A percentile compares a stretch with the other conserved stretches of the same genome.
phyloP scores from a whole-genome alignment of 257 asterid genomes.

The Capsicum chinense region DNA sequence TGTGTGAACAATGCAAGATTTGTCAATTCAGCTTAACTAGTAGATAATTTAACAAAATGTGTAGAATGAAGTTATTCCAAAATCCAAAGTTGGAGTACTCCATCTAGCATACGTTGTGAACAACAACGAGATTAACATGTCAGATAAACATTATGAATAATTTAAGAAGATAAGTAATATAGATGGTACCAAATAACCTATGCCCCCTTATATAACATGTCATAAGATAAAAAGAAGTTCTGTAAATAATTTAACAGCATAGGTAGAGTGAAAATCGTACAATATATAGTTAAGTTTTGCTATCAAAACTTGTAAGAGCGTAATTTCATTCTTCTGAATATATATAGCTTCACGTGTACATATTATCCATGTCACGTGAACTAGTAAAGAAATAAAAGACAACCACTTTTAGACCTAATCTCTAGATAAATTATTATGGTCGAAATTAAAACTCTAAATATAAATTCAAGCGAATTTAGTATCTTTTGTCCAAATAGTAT shows the following conservation, averaged over 20 bases:
- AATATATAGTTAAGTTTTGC: background rate
- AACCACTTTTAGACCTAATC: background rate
- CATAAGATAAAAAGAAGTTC: background rate
- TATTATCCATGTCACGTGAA: background rate
- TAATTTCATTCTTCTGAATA: background rate
- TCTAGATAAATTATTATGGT: too few relatives aligned
- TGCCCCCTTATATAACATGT: background rate
- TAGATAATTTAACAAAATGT: background rate
- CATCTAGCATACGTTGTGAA: background rate
- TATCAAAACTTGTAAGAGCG: background rate
- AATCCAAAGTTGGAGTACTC: background rate
- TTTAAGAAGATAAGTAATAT: background rate
- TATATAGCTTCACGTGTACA: background rate
- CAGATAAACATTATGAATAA: background rate
- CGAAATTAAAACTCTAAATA: too few relatives aligned
- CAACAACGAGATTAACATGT: too few relatives aligned
- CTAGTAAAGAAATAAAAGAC: background rate
- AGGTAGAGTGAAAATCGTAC: background rate
- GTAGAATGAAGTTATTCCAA: background rate
- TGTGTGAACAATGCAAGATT: background rate
- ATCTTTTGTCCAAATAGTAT: too few relatives aligned
- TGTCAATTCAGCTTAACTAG: background rate
- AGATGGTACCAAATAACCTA: background rate
- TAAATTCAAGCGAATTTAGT: too few relatives aligned
- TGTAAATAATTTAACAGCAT: background rate